Evolutionary conservation across 2,329 filamentous ascomycete genomes (phyloP).

Genomic region (Fusarium sp.): DNA sequence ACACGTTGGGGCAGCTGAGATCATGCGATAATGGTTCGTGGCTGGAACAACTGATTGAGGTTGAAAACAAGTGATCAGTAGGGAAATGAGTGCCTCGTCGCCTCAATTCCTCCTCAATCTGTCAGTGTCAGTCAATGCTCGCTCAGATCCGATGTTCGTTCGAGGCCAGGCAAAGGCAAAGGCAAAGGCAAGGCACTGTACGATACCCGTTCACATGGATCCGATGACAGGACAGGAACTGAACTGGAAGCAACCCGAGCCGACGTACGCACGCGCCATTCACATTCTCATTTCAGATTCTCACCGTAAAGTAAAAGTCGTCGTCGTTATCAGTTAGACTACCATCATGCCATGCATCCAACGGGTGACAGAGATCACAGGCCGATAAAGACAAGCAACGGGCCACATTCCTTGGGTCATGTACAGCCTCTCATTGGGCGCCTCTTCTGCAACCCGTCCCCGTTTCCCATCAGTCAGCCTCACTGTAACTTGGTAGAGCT

Average conservation of each 20-base stretch:
- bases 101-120: not conserved
- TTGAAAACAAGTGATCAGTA: slow-evolving; percentile 3
- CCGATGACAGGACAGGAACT: slow-evolving; percentile 17
- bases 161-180: not conserved
- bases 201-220: slow-evolving; percentile 11
- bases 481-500: slow-evolving; percentile 24
- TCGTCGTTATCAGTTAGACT: slow-evolving; percentile 13
- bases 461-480: slow-evolving; percentile 38
- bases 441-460: slow-evolving; percentile 29
- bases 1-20: slow-evolving; percentile 1
- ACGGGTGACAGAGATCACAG: slow-evolving; percentile 35
- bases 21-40: slow-evolving; percentile 19
- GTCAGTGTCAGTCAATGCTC: not conserved
- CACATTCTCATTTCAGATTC: slow-evolving; percentile 3
- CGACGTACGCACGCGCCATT: not conserved
- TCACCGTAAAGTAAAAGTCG: slow-evolving; percentile 4
- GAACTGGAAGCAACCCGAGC: not conserved
- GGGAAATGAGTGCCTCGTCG: not conserved
- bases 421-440: slow-evolving; percentile 33
- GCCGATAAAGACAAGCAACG: slow-evolving; percentile 17
- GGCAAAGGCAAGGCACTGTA: slow-evolving; percentile 7
- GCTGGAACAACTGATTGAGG: not conserved
- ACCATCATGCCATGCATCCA: slow-evolving; percentile 23
- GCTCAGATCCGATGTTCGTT: not conserved
- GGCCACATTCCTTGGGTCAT: slow-evolving; percentile 28